These are phyloP conservation scores for Alternaria triticimaculans DNA, from an alignment of 2,329 filamentous ascomycete species.

Conservation along the genomic window DNA sequence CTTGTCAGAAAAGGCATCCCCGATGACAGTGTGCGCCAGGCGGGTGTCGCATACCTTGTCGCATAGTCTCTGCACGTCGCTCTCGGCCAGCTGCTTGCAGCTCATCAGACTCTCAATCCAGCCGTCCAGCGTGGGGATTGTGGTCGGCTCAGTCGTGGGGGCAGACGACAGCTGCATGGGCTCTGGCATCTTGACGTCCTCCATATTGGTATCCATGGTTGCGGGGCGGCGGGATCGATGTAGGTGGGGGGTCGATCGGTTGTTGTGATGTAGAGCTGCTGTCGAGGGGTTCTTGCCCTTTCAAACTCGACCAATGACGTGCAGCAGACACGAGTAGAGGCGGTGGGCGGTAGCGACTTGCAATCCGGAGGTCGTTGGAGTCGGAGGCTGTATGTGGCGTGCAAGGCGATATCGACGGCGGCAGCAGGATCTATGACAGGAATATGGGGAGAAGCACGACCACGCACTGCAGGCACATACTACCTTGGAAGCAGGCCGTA, in stretches of 20 bases:
- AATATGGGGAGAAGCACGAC: constrained; percentile 28
- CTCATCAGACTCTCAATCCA: constrained; percentile 99
- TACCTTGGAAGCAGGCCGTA: constrained; percentile 15
- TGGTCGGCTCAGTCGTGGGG: constrained; percentile 80
- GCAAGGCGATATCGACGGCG: constrained; percentile 19
- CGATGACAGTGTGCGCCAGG: background rate
- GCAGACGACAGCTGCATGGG: constrained; percentile 72
- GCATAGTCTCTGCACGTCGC: constrained; percentile 94
- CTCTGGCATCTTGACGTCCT: constrained; percentile 89
- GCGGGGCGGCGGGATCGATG: constrained; percentile 36
- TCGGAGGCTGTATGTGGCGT: constrained; percentile 16
- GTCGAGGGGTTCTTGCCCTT: constrained; percentile 46
- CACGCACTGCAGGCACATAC: constrained; percentile 22
- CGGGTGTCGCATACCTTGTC: constrained; percentile 73
- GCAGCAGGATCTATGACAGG: constrained; percentile 27
- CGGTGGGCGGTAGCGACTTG: constrained; percentile 6
- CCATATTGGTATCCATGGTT: constrained; percentile 97
- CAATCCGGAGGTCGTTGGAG: background rate
- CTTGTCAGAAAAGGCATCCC: constrained; percentile 18
- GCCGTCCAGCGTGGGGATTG: constrained; percentile 90
- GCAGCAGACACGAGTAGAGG: constrained; percentile 24
- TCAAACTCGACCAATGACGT: constrained; percentile 50
- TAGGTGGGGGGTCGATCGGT: constrained; percentile 33
- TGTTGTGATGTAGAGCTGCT: constrained; percentile 38
- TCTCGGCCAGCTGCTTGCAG: constrained; percentile 97